These are phyloP conservation scores for Antarctomyces pellizariae DNA, from an alignment of 495 filamentous ascomycete genomes.

Conservation along the genomic window DNA sequence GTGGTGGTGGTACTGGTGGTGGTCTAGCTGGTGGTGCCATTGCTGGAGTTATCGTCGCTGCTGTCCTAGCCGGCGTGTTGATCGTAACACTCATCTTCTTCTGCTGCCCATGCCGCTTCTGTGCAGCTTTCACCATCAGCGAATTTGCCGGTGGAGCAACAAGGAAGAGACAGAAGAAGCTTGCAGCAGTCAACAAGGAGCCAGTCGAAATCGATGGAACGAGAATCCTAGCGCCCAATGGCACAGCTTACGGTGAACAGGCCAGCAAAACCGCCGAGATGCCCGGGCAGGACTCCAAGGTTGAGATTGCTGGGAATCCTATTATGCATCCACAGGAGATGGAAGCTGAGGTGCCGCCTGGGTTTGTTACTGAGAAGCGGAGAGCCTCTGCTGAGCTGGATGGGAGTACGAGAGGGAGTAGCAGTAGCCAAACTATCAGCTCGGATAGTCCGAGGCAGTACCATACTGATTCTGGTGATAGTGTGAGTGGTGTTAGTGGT, in stretches of 20 bases:
- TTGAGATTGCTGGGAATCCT: constrained; percentile 7
- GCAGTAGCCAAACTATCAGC: too few species aligned
- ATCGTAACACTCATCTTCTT: constrained; percentile 7
- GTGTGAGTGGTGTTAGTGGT: too few species aligned
- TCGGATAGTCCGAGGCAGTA: too few species aligned
- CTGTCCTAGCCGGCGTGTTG: constrained; percentile 8
- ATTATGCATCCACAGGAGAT: constrained; percentile 9
- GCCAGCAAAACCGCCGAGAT: constrained; percentile 2
- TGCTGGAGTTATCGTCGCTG: constrained; percentile 16
- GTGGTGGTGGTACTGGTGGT: not conserved
- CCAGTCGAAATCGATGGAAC: constrained; percentile 5
- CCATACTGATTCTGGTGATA: too few species aligned
- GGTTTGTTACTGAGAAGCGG: constrained; percentile 4
- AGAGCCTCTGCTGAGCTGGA: not conserved
- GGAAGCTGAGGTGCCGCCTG: constrained; percentile 1
- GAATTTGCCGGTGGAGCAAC: constrained; percentile 1
- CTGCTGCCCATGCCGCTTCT: constrained; percentile 11
- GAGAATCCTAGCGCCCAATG: constrained; percentile 1
- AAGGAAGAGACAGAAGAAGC: not conserved
- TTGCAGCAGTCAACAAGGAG: not conserved
- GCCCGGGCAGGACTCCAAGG: constrained; percentile 4
- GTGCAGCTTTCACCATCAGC: too few species aligned
- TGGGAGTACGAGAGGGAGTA: not conserved
- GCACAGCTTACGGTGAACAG: constrained; percentile 1
- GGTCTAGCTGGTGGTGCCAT: constrained; percentile 13